phyloP scores from a whole-genome alignment of 441 rosid genomes.

The Omphalea diandra region DNA sequence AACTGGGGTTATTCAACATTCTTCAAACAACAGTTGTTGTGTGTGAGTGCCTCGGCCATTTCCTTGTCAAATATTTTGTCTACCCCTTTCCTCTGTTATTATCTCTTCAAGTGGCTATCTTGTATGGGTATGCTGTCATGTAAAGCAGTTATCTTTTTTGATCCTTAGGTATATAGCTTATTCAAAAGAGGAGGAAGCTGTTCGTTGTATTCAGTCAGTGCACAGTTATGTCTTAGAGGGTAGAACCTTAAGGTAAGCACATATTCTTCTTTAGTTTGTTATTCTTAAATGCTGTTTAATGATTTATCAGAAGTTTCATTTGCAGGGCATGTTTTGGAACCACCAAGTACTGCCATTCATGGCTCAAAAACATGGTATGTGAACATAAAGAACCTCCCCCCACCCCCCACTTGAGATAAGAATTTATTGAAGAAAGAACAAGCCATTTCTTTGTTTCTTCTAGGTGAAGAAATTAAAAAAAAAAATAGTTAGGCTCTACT shows the following conservation, averaged over 20 bases:
- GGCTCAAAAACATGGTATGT: constrained; percentile 80
- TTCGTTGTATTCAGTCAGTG: constrained; percentile 75
- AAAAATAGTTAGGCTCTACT: background rate
- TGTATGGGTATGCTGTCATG: background rate
- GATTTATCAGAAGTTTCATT: constrained; percentile 5
- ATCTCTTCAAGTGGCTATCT: background rate
- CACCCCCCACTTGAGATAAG: background rate
- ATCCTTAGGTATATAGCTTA: constrained; percentile 67
- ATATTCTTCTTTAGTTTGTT: constrained; percentile 6
- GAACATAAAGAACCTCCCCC: constrained; percentile 1
- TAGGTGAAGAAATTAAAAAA: too few relatives aligned
- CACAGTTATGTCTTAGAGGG: constrained; percentile 77
- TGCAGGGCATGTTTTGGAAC: constrained; percentile 92
- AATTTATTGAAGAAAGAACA: background rate
- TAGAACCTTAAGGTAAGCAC: constrained; percentile 58
- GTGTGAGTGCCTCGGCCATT: constrained; percentile 48
- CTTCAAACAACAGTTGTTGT: constrained; percentile 70
- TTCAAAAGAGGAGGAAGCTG: constrained; percentile 71
- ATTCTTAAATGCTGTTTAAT: constrained; percentile 1
- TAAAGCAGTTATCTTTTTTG: background rate
- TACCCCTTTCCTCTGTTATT: background rate
- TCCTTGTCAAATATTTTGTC: background rate
- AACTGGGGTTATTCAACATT: constrained; percentile 61
- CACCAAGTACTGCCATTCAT: constrained; percentile 84
- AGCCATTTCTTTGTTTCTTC: background rate